A percentile compares a stretch with the other conserved stretches of the same genome.
These are phyloP conservation scores for Domatiomyces globalis DNA, from an alignment of 2,329 filamentous ascomycete species.

Conservation along the genomic window DNA sequence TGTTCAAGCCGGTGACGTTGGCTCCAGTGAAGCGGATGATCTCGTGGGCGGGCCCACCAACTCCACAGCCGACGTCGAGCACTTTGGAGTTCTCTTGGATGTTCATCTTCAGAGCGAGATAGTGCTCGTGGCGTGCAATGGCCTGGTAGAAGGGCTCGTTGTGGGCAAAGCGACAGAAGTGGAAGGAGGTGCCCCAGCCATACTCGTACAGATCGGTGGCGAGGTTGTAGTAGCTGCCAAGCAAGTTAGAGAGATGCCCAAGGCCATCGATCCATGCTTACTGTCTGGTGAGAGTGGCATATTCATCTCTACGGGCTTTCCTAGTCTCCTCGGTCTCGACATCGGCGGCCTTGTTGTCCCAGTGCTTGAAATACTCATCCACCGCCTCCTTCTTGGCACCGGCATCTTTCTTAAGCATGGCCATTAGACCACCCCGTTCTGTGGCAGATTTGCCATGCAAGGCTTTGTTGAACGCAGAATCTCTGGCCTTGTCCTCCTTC, in stretches of 20 bases:
- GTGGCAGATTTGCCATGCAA: slow-evolving; percentile 64
- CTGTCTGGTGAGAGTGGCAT: slow-evolving; percentile 86
- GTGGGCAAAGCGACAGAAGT: slow-evolving; percentile 86
- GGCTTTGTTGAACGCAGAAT: slow-evolving; percentile 82
- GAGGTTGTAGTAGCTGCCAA: slow-evolving; percentile 75
- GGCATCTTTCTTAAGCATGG: slow-evolving; percentile 70
- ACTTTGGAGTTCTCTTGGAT: slow-evolving; percentile 79
- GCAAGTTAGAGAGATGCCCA: slow-evolving; percentile 7
- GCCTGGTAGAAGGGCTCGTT: slow-evolving; percentile 81
- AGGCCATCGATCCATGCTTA: slow-evolving; percentile 37
- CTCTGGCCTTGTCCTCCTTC: slow-evolving; percentile 66
- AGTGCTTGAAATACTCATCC: slow-evolving; percentile 93
- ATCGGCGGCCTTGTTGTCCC: slow-evolving; percentile 67
- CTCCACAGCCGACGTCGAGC: slow-evolving; percentile 90
- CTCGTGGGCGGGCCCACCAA: slow-evolving; percentile 86
- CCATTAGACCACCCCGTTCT: slow-evolving; percentile 57
- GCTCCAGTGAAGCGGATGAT: slow-evolving; percentile 90
- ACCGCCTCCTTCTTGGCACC: slow-evolving; percentile 66
- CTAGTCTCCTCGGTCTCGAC: slow-evolving; percentile 73
- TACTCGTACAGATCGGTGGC: slow-evolving; percentile 96
- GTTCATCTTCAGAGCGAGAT: slow-evolving; percentile 78
- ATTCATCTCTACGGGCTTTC: slow-evolving; percentile 71
- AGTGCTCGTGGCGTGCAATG: slow-evolving; percentile 94
- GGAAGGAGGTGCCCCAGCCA: slow-evolving; percentile 91
- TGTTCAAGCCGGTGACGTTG: slow-evolving; percentile 86